Percentiles rank a stretch among this genome's conserved stretches.
phyloP scores from a whole-genome alignment of 2,329 filamentous ascomycete genomes.

The Aureobasidium vineae region DNA sequence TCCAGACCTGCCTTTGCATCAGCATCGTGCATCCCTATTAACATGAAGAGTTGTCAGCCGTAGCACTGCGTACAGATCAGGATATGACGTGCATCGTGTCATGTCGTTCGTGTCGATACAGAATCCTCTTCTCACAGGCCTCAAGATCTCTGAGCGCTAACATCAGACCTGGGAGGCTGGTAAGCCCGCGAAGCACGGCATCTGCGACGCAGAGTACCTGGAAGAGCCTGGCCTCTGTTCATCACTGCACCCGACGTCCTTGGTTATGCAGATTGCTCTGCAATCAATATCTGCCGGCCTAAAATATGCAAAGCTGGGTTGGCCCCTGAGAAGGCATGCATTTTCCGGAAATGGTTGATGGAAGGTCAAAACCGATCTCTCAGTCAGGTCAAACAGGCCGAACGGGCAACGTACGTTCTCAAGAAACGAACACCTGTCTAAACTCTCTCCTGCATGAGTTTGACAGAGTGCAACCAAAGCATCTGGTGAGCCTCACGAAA shows the following conservation, averaged over 20 bases:
- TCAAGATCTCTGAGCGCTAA: not conserved
- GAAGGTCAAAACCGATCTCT: not conserved
- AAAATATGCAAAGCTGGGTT: not conserved
- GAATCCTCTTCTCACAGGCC: not conserved
- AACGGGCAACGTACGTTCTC: slow-evolving; percentile 1
- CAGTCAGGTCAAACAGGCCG: not conserved
- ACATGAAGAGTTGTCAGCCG: not conserved
- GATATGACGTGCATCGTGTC: not conserved
- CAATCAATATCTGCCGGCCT: not conserved
- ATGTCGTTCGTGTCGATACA: not conserved
- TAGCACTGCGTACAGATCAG: not conserved
- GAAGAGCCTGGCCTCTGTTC: not conserved
- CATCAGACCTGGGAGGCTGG: not conserved
- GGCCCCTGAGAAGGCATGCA: not conserved
- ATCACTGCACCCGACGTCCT: not conserved
- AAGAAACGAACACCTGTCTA: not conserved
- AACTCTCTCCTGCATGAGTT: slow-evolving; percentile 4
- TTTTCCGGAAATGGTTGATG: not conserved
- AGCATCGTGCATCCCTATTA: too few relatives aligned
- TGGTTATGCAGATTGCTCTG: slow-evolving; percentile 1
- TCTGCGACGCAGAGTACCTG: not conserved
- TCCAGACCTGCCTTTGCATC: not conserved
- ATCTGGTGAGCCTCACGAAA: too few relatives aligned
- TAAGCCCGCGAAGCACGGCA: not conserved
- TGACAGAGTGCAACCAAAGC: not conserved